phyloP scores from a whole-genome alignment of 208 protist genomes.

The Trypanosoma platydactyli region DNA sequence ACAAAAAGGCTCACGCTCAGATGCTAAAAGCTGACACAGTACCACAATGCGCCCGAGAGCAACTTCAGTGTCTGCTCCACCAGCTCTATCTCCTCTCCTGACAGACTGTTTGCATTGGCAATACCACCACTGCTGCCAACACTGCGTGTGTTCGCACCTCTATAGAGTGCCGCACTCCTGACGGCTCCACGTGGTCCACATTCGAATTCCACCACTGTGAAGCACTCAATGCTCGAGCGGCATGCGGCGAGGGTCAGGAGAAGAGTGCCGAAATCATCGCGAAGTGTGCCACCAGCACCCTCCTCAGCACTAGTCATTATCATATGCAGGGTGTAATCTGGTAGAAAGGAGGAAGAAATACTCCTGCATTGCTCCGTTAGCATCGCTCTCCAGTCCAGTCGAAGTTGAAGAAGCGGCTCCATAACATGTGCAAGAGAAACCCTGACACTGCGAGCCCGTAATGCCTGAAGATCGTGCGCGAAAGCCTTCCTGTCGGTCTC shows the following conservation, averaged over 20 bases:
- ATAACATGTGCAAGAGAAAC: slow-evolving; percentile 6
- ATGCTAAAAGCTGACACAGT: no score
- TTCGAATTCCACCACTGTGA: slow-evolving; percentile 13
- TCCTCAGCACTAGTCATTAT: not conserved
- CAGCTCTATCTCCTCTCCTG: not conserved
- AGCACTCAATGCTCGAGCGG: not conserved
- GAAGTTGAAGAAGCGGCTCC: slow-evolving; percentile 14
- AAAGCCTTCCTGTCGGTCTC: not conserved
- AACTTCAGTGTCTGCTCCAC: not conserved
- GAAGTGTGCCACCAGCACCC: not conserved
- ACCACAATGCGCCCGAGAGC: not conserved
- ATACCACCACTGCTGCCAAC: not conserved
- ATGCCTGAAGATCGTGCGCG: slow-evolving; percentile 10
- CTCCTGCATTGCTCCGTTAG: not conserved
- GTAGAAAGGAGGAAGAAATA: slow-evolving; percentile 1
- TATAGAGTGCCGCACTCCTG: slow-evolving; percentile 9
- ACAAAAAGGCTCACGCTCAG: no score
- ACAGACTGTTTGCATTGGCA: not conserved
- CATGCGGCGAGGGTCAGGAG: slow-evolving; percentile 2
- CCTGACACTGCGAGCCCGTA: slow-evolving; percentile 12
- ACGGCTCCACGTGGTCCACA: slow-evolving; percentile 1
- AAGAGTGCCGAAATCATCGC: not conserved
- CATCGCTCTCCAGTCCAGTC: slow-evolving; percentile 13
- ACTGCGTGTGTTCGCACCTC: not conserved
- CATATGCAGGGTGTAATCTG: slow-evolving; percentile 25